These are phyloP conservation scores for Zea mays DNA, from an alignment of 176 grass and related monocot genomes.

Conservation along the genomic window DNA sequence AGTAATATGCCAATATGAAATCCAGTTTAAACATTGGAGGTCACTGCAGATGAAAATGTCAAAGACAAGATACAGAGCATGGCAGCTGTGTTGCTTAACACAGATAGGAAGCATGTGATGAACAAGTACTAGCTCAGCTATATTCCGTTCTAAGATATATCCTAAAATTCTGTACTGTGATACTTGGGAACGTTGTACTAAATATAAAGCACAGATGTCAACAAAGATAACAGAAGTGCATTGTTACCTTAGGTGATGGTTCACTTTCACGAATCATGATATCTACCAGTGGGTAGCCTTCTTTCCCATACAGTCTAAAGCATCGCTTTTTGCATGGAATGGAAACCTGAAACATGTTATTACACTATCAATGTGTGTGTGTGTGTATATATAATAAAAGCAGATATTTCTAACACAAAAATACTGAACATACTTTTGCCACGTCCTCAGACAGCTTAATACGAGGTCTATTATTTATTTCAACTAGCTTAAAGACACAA, in stretches of 20 bases:
- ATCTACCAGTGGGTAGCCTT: constrained; percentile 90
- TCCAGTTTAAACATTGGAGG: constrained; percentile 27
- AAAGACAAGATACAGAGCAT: constrained; percentile 13
- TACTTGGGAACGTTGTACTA: constrained; percentile 21
- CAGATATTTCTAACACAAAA: not conserved
- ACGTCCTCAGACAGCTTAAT: constrained; percentile 99
- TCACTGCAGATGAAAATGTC: not conserved
- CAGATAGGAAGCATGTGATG: too few species aligned
- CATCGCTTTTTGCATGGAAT: constrained; percentile 96
- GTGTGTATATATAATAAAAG: not conserved
- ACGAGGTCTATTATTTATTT: constrained; percentile 91
- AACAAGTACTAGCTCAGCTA: not conserved
- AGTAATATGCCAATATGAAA: not conserved
- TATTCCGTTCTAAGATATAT: not conserved
- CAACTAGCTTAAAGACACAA: constrained; percentile 99
- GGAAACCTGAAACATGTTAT: constrained; percentile 63
- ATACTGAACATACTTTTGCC: constrained; percentile 67
- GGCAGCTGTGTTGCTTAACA: not conserved
- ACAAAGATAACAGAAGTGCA: constrained; percentile 7
- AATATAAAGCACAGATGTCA: constrained; percentile 21
- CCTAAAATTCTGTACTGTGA: constrained; percentile 4
- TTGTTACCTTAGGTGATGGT: constrained; percentile 71
- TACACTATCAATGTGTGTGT: not conserved
- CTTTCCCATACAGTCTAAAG: constrained; percentile 93
- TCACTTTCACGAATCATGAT: constrained; percentile 90